Base-by-base conservation (phyloP, 129 eudicot genomes). In the Flaveria bidentis region DNA sequence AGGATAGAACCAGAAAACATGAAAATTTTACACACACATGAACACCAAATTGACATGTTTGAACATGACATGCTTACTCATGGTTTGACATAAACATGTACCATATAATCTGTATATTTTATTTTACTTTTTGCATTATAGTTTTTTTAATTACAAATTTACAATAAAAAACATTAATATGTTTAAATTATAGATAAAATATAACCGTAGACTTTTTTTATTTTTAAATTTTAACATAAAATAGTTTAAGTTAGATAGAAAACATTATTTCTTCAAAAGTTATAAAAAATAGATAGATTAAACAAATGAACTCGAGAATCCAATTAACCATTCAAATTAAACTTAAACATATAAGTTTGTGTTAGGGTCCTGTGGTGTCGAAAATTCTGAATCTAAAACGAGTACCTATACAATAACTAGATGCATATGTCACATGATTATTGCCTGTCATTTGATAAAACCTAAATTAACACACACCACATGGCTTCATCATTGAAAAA, bases 401-500 rank as follows among this genome's bases (percentile, higher is more conserved):
- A 9, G 65, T n/a, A 63, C 53, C 53, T 65, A 52, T 79, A 52
- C 41, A 41, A 4, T 72, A 79, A 23, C 33, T 49, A 47, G 72
- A 72, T 28, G 17, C 73, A 57, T 76, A 72, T 71, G 67, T 51
- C 79, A 57, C 78, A 76, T 76, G 77, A 69, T 74, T 71, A 82
- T 75, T 72, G 14, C 61, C 58, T 76, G 44, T 61, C 77, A 62
- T 68, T 71, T 47, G 62, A 50, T 45, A 44, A 67, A 8, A 50
- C n/a, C 53, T 9, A 66, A 66, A 25, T 69, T 65, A 63, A 33
- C 75, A 67, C 62, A 74, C 83, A 65, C 69, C 86, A 85, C 84
- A 82, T 85, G 89, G 77, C 51, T 69, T 85, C 83, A 82, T 85
- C 89, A 85, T 82, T 74, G 74, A 45, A 73, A 80, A 33, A 13